Conservation (phyloP, 345 rosid species). For the Eucalyptus curtisii region DNA sequence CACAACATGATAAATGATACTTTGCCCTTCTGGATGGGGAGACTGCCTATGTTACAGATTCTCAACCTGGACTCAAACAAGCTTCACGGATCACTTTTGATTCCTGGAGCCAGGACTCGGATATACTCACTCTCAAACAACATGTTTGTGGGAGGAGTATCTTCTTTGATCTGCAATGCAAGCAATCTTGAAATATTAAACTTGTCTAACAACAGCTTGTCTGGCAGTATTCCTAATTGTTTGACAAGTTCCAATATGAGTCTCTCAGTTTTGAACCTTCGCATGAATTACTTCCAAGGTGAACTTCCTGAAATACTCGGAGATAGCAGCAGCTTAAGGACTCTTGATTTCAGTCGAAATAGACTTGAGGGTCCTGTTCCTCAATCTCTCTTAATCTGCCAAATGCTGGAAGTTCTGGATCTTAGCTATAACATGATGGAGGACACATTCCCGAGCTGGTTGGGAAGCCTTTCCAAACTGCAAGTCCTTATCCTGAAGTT, state of each 20-base stretch:
- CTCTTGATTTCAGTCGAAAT: constrained; percentile 6
- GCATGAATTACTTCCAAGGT: constrained; percentile 3
- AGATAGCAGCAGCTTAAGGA: background rate
- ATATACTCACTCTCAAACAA: background rate
- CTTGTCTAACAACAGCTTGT: constrained; percentile 7
- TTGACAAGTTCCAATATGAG: background rate
- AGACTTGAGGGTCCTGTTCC: constrained; percentile 3
- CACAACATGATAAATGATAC: too few relatives aligned
- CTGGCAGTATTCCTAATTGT: constrained; percentile 7
- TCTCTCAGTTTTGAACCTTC: background rate
- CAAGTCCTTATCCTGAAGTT: constrained; percentile 6
- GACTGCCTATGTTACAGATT: background rate
- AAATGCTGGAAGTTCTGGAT: background rate
- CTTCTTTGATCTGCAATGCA: constrained; percentile 1
- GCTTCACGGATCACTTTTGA: constrained; percentile 3
- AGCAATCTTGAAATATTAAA: background rate
- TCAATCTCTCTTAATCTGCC: background rate
- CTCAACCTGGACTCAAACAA: constrained; percentile 5
- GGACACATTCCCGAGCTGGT: constrained; percentile 11
- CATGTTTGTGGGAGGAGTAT: background rate
- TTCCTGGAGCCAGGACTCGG: background rate
- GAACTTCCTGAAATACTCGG: background rate
- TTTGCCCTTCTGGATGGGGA: background rate
- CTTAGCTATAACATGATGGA: constrained; percentile 11
- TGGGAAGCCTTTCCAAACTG: constrained; percentile 1